Conservation (phyloP, 768 basidiomycete species). For the Leccinum barrowsii region DNA sequence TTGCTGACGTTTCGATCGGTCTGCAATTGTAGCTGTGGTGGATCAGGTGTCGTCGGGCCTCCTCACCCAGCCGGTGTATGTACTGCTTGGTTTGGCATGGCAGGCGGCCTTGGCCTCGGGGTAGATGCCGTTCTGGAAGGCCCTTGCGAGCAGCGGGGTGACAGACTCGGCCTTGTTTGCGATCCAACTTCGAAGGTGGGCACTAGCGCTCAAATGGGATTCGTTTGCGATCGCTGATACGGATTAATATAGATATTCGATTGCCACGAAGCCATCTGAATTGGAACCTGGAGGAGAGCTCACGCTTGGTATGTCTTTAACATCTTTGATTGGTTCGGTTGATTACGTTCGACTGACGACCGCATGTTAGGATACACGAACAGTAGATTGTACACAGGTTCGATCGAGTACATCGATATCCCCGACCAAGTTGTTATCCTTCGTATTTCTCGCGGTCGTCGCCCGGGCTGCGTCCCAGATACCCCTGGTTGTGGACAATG, state of each 20-base stretch:
- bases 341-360: background rate
- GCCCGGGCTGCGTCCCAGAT: conserved; percentile 7
- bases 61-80: conserved; percentile 44
- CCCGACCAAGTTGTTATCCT: conserved; percentile 9
- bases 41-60: conserved; percentile 31
- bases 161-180: conserved; percentile 39
- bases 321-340: background rate
- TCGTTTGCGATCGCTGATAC: background rate
- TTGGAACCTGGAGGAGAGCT: conserved; percentile 73
- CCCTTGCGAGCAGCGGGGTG: conserved; percentile 35
- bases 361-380: conserved; percentile 40
- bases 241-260: conserved; percentile 35
- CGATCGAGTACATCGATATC: conserved; percentile 38
- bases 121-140: conserved; percentile 44
- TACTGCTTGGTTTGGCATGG: conserved; percentile 55
- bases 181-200: conserved; percentile 44
- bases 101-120: conserved; percentile 38
- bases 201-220: background rate
- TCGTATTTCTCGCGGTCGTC: conserved; percentile 3
- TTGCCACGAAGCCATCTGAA: conserved; percentile 35
- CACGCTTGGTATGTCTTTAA: conserved; percentile 51
- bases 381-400: background rate
- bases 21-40: conserved; percentile 33
- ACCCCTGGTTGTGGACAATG: conserved; percentile 1
- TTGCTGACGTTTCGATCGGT: background rate